Conservation (phyloP, 352 stramenopile genomes). For the Lagenidium giganteum region DNA sequence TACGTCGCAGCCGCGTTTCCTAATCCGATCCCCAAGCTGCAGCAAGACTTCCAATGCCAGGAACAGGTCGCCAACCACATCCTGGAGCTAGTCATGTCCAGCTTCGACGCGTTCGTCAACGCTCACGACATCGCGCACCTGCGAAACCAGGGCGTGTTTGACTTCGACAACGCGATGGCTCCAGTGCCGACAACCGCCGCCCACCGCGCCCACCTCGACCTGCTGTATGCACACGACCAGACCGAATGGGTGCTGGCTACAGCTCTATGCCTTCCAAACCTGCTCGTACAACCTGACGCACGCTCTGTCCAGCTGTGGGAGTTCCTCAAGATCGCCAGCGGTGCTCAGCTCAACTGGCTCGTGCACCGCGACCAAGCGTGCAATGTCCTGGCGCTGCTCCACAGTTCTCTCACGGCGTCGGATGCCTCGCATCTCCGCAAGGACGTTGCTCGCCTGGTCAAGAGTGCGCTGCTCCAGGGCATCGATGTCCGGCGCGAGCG, state of each 20-base stretch:
- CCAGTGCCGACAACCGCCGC: too few species aligned
- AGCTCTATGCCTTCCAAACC: slow-evolving; percentile 43
- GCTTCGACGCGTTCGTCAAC: slow-evolving; percentile 36
- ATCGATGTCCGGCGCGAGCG: slow-evolving; percentile 33
- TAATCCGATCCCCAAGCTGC: slow-evolving; percentile 46
- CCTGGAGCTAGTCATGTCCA: slow-evolving; percentile 40
- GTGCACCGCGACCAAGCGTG: slow-evolving; percentile 37
- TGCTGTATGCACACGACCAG: too few species aligned
- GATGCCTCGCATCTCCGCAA: too few species aligned
- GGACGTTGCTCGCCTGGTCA: too few species aligned
- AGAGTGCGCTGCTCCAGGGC: too few species aligned
- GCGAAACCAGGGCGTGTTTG: slow-evolving; percentile 41
- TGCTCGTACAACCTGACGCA: too few species aligned
- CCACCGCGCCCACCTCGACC: too few species aligned
- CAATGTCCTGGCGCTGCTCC: slow-evolving; percentile 57
- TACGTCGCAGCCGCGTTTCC: slow-evolving; percentile 68
- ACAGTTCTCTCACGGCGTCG: slow-evolving; percentile 38
- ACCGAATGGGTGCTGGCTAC: slow-evolving; percentile 54
- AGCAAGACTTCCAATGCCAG: slow-evolving; percentile 48
- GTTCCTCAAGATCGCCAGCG: slow-evolving; percentile 43
- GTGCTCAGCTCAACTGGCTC: slow-evolving; percentile 39
- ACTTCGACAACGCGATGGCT: slow-evolving; percentile 39
- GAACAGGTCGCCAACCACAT: slow-evolving; percentile 29
- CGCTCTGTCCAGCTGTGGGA: slow-evolving; percentile 38
- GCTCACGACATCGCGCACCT: slow-evolving; percentile 48